Conservation (phyloP, 1,284 basidiomycete genomes). For the Trichosporon faecale region DNA sequence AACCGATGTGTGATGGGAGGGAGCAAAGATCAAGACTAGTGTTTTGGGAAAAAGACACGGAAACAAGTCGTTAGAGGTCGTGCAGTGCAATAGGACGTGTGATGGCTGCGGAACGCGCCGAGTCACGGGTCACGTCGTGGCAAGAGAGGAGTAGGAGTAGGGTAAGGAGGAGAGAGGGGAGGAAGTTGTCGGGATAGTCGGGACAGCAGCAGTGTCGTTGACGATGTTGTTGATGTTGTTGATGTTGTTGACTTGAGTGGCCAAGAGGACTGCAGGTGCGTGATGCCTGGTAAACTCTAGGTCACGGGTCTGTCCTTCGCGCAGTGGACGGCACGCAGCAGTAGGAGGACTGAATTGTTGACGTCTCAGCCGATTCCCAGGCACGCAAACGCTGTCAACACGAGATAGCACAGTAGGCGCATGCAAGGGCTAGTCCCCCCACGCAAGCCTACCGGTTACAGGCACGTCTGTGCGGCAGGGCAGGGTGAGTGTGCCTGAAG, state of each 20-base stretch:
- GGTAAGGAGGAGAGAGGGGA: background rate
- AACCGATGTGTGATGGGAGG: background rate
- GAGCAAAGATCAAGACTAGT: background rate
- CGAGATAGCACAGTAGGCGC: background rate
- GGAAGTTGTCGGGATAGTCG: background rate
- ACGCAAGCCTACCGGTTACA: background rate
- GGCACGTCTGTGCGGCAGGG: background rate
- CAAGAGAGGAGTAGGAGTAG: background rate
- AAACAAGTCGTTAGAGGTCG: constrained; percentile 9
- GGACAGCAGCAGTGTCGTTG: background rate
- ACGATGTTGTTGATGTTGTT: background rate
- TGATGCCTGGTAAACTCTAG: background rate
- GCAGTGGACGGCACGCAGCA: background rate
- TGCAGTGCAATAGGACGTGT: background rate
- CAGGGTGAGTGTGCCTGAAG: background rate
- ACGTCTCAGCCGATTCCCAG: background rate
- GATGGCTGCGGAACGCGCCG: background rate
- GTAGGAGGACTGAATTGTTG: constrained; percentile 1
- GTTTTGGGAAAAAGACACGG: constrained; percentile 1
- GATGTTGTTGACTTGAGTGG: background rate
- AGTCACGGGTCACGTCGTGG: background rate
- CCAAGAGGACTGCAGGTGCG: background rate
- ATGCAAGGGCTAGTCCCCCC: background rate
- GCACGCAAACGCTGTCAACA: background rate
- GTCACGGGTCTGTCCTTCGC: too few species aligned